Base-by-base conservation (phyloP, 2,329 filamentous ascomycete genomes). In the Alternaria brassicae region DNA sequence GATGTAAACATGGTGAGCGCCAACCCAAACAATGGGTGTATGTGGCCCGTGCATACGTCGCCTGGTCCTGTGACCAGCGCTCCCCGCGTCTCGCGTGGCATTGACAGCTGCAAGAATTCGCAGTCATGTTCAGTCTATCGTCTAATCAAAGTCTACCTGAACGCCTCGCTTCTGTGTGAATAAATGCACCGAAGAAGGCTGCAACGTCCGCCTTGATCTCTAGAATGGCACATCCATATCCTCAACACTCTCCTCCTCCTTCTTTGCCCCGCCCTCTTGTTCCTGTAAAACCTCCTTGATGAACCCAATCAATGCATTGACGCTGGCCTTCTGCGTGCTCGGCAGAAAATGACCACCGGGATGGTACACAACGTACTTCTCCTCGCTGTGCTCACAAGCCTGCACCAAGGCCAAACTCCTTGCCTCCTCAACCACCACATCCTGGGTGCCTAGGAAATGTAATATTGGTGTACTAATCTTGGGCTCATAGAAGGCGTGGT, bases 321-420 rank as follows among this genome's bases (percentile, higher is more conserved):
- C 87, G 85, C 90, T 95, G 67, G 93, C 90, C 80, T 90, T 92
- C 67, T 89, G 87, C 60, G 92, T 82, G 53, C 78, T 88, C 0
- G 94, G 94, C 71, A 97, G 86, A 72, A 96, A 93, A 77, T 98
- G 94, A 0, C 93, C 93, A 7, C 94, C 94, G 1, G 94, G 93
- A 78, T 96, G 92, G 69, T 90, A 87, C 52, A 90, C 82, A 52
- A 86, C 82, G 25, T 58, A 64, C 67, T 80, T 84, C 41, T 78
- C 80, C 54, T 83, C 81, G 42, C 74, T 78, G 66, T 85, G 68
- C 73, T 64, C 84, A 75, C 88, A 92, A 45, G 84, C 83, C 23
- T 92, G 88, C 3, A 91, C 83, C 58, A 97, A 78, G 21, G 82
- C 85, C 69, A 85, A 81, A 75, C 87, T 91, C 71, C 91, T 82